A percentile compares a stretch with the other conserved stretches of the same genome.
phyloP scores from a whole-genome alignment of 2,329 filamentous ascomycete species.

The Pestalotiopsis fici region DNA sequence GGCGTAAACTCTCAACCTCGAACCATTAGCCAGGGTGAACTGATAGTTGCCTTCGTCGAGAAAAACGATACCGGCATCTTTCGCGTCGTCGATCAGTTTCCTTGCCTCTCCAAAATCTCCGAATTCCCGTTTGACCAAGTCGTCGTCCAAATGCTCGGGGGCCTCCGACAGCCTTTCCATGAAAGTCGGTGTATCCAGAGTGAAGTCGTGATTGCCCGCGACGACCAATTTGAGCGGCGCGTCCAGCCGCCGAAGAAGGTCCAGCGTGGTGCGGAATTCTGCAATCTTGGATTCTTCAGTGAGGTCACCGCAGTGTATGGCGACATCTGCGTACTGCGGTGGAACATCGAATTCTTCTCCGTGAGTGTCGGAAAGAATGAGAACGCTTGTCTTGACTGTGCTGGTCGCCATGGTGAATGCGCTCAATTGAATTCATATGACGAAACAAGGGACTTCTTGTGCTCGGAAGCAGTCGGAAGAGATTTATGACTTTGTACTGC shows the following conservation, averaged over 20 bases:
- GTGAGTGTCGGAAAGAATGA: slow-evolving; percentile 50
- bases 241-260: slow-evolving; percentile 39
- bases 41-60: slow-evolving; percentile 51
- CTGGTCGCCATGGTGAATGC: background rate
- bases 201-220: slow-evolving; percentile 56
- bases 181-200: slow-evolving; percentile 33
- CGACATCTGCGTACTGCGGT: slow-evolving; percentile 41
- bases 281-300: slow-evolving; percentile 40
- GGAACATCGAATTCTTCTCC: slow-evolving; percentile 20
- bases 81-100: slow-evolving; percentile 37
- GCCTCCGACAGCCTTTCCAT: slow-evolving; percentile 14
- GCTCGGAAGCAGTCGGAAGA: too few relatives aligned
- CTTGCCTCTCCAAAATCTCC: slow-evolving; percentile 38
- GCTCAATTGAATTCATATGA: background rate
- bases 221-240: slow-evolving; percentile 56
- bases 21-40: slow-evolving; percentile 51
- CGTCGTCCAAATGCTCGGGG: slow-evolving; percentile 6
- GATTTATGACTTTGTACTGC: too few relatives aligned
- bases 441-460: too few relatives aligned
- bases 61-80: slow-evolving; percentile 42
- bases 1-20: slow-evolving; percentile 49
- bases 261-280: slow-evolving; percentile 42
- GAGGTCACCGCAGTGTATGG: slow-evolving; percentile 55
- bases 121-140: slow-evolving; percentile 31
- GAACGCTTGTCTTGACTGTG: slow-evolving; percentile 36